Evolutionary conservation across 495 filamentous ascomycete species (phyloP), one percentile per base, ranked within the genome.

Genomic region (Aspergillus ellipticus): DNA sequence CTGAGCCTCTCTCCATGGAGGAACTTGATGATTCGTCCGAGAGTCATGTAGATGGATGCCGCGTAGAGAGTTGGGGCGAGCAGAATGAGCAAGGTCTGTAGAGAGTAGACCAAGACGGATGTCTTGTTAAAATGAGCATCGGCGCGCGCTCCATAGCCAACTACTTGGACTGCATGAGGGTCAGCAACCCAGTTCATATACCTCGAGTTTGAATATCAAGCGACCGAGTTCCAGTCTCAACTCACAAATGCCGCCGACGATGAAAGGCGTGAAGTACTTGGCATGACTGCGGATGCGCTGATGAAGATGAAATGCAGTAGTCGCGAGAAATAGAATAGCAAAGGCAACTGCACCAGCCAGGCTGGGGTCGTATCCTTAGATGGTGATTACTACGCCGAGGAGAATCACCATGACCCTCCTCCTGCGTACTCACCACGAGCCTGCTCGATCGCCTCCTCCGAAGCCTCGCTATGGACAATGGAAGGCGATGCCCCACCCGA

Each of bases 11-110:
- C 75, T 16, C 66, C 78, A 15, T 74, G 56, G 0, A 75, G 63
- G 24, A 69, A 58, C 1, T 53, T 58, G 31, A 80, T 74, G 9
- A 80, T 43, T 5, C 77, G 67, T 0, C 71, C 79, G n/a, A 81
- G 74, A 28, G 74, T 64, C 75, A 80, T 81, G 66, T 80, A 81
- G 26, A 81, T 75, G 0, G 78, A 79, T 1, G 78, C 78, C 1
- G 78, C 75, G 51, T 70, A 73, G 13, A 79, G 58, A 0, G 71
- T 70, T 39, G 49, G 51, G n/a, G 63, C 63, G 39, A 70, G 50
- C 15, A 58, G 56, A 16, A 68, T 55, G 42, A 70, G 55, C 20
- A 70, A 19, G n/a, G 61, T 55, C 39, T 70, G 63, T 20, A 70
- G 51, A 21, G 62, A 45, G 52, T 64, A 65, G 13, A 51, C 22